Percentiles rank a stretch among this genome's conserved stretches.
These are phyloP conservation scores for Achaetomiella virescens DNA, from an alignment of 495 filamentous ascomycete species.

Conservation along the genomic window DNA sequence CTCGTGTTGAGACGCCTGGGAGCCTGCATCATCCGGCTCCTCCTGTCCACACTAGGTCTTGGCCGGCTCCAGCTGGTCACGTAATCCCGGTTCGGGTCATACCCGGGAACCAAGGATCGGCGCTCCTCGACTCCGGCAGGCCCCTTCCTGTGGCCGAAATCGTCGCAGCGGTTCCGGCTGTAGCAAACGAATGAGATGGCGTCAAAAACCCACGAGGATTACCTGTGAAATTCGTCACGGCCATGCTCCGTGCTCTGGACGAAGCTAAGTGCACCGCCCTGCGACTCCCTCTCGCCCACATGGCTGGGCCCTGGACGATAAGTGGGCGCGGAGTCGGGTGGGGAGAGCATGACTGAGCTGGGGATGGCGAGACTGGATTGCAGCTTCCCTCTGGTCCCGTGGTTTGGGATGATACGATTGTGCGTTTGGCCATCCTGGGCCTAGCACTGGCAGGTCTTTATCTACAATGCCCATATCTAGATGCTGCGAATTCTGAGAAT, in stretches of 20 bases:
- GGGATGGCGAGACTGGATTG: no score
- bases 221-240: slow-evolving; percentile 13
- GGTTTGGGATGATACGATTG: slow-evolving; percentile 3
- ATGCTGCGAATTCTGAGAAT: slow-evolving; percentile 9
- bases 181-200: slow-evolving; percentile 38
- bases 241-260: neutral
- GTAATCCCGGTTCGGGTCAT: neutral
- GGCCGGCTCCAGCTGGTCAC: neutral
- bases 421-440: slow-evolving; percentile 13
- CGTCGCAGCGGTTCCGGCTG: slow-evolving; percentile 3
- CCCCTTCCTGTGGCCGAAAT: slow-evolving; percentile 3
- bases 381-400: neutral
- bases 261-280: neutral
- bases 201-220: slow-evolving; percentile 36
- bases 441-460: slow-evolving; percentile 19
- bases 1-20: slow-evolving; percentile 4
- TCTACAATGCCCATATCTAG: slow-evolving; percentile 35
- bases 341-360: neutral
- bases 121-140: slow-evolving; percentile 10
- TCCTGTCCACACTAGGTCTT: slow-evolving; percentile 6
- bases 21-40: slow-evolving; percentile 11
- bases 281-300: slow-evolving; percentile 6
- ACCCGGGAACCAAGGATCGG: slow-evolving; percentile 10
- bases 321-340: neutral
- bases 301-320: slow-evolving; percentile 2